Percentiles rank a stretch among this genome's conserved stretches.
phyloP scores from a whole-genome alignment of 768 basidiomycete species.

The Tricholoma hemisulphureum region DNA sequence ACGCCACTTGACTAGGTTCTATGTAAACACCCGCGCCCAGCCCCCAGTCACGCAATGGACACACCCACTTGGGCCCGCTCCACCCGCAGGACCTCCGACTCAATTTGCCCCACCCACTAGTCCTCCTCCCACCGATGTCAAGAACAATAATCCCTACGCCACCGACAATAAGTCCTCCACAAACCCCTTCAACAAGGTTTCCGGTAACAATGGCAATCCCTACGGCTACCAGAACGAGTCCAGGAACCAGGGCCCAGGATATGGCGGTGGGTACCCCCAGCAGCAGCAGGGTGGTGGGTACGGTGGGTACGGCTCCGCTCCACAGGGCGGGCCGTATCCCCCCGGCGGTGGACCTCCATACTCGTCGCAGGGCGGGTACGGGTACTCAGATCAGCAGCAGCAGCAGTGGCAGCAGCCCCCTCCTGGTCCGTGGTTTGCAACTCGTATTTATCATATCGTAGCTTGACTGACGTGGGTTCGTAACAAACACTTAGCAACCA shows the following conservation, averaged over 20 bases:
- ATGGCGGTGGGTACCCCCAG: slow-evolving; percentile 24
- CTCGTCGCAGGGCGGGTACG: slow-evolving; percentile 14
- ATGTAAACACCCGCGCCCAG: slow-evolving; percentile 62
- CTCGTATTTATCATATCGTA: too few relatives aligned
- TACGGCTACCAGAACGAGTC: slow-evolving; percentile 17
- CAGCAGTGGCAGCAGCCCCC: slow-evolving; percentile 17
- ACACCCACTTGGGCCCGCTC: slow-evolving; percentile 61
- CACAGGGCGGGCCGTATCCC: slow-evolving; percentile 22
- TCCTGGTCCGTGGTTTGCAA: not conserved
- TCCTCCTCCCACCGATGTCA: slow-evolving; percentile 40
- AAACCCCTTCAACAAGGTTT: too few relatives aligned
- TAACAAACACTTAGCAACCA: too few relatives aligned
- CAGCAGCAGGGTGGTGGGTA: slow-evolving; percentile 20
- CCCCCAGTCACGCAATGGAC: slow-evolving; percentile 70
- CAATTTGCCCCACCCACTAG: slow-evolving; percentile 41
- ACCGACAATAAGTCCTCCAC: too few relatives aligned
- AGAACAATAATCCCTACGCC: not conserved
- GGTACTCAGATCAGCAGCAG: slow-evolving; percentile 1
- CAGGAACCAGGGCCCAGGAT: slow-evolving; percentile 26
- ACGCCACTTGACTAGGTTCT: slow-evolving; percentile 39
- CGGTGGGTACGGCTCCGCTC: slow-evolving; percentile 16
- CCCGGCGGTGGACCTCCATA: slow-evolving; percentile 20
- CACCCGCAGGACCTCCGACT: slow-evolving; percentile 33
- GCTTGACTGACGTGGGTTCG: too few relatives aligned
- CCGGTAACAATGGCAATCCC: too few relatives aligned